phyloP scores from a whole-genome alignment of 352 stramenopile species.

The Phytopythium ostracodes region DNA sequence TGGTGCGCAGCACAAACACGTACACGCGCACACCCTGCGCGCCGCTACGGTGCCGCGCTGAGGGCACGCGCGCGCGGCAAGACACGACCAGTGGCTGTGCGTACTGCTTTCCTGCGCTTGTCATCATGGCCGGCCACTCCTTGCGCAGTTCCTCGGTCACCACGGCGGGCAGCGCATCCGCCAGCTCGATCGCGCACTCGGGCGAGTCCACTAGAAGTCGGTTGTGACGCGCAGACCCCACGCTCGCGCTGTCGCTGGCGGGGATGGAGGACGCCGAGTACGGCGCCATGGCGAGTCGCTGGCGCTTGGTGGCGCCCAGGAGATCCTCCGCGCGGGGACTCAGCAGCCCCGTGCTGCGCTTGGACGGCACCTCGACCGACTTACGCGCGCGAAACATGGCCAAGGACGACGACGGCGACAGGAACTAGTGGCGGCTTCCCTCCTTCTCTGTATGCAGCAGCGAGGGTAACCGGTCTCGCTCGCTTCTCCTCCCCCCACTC shows the following conservation, averaged over 20 bases:
- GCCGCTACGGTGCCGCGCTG: constrained; percentile 40
- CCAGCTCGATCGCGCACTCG: constrained; percentile 46
- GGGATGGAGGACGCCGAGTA: constrained; percentile 3
- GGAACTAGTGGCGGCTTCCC: too few species aligned
- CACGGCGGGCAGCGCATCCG: constrained; percentile 29
- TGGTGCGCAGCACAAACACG: constrained; percentile 46
- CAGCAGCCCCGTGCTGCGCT: constrained; percentile 49
- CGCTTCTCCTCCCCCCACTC: not conserved
- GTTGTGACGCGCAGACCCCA: not conserved
- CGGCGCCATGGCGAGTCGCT: constrained; percentile 33
- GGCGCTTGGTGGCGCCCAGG: constrained; percentile 46
- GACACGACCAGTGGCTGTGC: constrained; percentile 17
- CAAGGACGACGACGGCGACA: not conserved
- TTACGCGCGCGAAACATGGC: constrained; percentile 74
- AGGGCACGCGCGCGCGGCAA: constrained; percentile 39
- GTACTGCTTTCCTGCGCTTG: constrained; percentile 12
- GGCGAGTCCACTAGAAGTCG: constrained; percentile 51
- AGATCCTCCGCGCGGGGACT: constrained; percentile 27
- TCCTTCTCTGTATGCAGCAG: not conserved
- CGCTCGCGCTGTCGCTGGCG: constrained; percentile 8
- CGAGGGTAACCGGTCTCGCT: not conserved
- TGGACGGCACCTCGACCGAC: constrained; percentile 55
- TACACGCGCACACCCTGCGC: constrained; percentile 55
- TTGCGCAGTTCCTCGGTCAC: constrained; percentile 47
- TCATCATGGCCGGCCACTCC: constrained; percentile 23